Percentiles rank a stretch among this genome's conserved stretches.
These are phyloP conservation scores for Lavandula angustifolia DNA, from an alignment of 257 asterid genomes.

Conservation along the genomic window DNA sequence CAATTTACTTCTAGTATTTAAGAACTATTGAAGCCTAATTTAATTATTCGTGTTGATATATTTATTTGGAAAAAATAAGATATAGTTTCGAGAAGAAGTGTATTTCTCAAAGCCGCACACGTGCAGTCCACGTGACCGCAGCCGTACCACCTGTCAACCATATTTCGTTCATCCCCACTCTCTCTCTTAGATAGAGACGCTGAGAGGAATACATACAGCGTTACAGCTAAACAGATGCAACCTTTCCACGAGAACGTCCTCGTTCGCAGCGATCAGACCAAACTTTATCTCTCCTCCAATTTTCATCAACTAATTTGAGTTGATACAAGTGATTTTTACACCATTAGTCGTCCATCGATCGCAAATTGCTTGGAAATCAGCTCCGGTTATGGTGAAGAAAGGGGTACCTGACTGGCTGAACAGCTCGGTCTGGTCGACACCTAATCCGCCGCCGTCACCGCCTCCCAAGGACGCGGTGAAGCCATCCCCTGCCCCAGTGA, in stretches of 20 bases:
- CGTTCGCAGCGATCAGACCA: slow-evolving; percentile 19
- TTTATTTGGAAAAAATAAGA: too few species aligned
- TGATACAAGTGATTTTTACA: neutral
- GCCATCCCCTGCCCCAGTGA: slow-evolving; percentile 35
- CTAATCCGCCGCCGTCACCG: slow-evolving; percentile 40
- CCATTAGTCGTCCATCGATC: neutral
- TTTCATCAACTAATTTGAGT: slow-evolving; percentile 2
- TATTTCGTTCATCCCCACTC: slow-evolving; percentile 12
- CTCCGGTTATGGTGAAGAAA: slow-evolving; percentile 48
- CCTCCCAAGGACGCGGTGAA: slow-evolving; percentile 32
- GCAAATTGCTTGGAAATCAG: neutral
- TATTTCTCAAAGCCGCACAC: neutral
- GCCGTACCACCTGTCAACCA: slow-evolving; percentile 31
- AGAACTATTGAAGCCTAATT: too few species aligned
- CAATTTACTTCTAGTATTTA: too few species aligned
- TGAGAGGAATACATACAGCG: slow-evolving; percentile 15
- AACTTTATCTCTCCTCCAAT: neutral
- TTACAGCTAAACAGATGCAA: slow-evolving; percentile 11
- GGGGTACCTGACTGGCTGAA: slow-evolving; percentile 82
- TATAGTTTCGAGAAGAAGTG: too few species aligned
- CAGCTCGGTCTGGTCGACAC: slow-evolving; percentile 74
- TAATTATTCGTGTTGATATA: too few species aligned
- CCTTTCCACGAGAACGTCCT: slow-evolving; percentile 2
- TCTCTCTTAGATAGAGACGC: neutral
- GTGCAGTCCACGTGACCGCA: slow-evolving; percentile 34